phyloP scores from a whole-genome alignment of 805 yeast genomes.

The Ogataea minuta region DNA sequence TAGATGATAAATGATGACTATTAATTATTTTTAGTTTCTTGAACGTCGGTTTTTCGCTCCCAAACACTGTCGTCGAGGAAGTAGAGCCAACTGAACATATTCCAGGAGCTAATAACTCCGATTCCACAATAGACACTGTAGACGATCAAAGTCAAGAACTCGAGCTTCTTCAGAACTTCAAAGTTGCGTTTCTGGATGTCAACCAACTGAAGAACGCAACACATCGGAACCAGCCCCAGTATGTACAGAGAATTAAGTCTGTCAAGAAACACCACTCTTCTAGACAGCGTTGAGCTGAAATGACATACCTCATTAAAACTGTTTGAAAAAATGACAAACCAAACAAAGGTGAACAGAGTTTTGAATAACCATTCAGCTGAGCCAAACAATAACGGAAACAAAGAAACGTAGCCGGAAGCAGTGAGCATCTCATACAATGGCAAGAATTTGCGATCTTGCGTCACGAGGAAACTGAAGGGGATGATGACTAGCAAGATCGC shows the following conservation, averaged over 20 bases:
- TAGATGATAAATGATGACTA: conserved; percentile 1
- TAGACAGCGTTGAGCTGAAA: conserved; percentile 37
- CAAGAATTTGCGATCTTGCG: conserved; percentile 67
- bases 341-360: conserved; percentile 70
- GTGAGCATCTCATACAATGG: conserved; percentile 69
- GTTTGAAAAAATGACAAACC: conserved; percentile 77
- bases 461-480: conserved; percentile 78
- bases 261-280: conserved; percentile 64
- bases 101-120: conserved; percentile 86
- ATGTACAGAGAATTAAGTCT: conserved; percentile 66
- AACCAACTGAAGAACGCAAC: conserved; percentile 42
- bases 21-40: conserved; percentile 4
- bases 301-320: conserved; percentile 69
- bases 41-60: conserved; percentile 31
- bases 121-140: conserved; percentile 82
- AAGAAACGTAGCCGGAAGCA: conserved; percentile 79
- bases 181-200: conserved; percentile 57
- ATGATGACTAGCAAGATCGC: conserved; percentile 87
- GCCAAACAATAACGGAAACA: conserved; percentile 83
- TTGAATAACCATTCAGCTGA: conserved; percentile 80
- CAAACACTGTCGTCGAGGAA: conserved; percentile 77
- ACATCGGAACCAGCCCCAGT: conserved; percentile 64
- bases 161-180: conserved; percentile 53
- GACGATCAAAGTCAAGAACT: conserved; percentile 76
- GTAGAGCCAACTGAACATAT: conserved; percentile 84